Evolutionary conservation across 208 protist genomes (phyloP).

Genomic region (Leishmania lainsoni): DNA sequence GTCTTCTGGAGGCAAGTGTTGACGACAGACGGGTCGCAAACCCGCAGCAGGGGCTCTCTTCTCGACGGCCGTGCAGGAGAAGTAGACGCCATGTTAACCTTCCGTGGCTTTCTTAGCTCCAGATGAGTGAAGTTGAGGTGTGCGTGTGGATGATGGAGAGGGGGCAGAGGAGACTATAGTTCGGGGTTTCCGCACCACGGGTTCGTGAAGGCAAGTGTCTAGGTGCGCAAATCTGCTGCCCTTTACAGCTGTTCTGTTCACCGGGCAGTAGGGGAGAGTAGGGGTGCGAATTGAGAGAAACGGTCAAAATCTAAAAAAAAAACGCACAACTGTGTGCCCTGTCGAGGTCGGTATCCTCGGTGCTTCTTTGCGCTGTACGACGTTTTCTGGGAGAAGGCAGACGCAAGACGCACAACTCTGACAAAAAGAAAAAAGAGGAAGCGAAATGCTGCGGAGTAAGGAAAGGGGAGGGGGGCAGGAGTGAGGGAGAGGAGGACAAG

Average conservation of each 20-base stretch:
- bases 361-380: neutral
- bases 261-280: neutral
- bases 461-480: neutral
- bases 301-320: neutral
- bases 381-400: neutral
- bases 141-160: neutral
- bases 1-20: neutral
- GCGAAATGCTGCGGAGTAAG: neutral
- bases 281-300: neutral
- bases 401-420: neutral
- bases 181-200: neutral
- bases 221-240: neutral
- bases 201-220: neutral
- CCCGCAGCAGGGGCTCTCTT: constrained; percentile 12
- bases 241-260: neutral
- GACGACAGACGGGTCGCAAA: constrained; percentile 12
- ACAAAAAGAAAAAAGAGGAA: neutral
- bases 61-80: constrained; percentile 1
- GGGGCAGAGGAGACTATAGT: neutral
- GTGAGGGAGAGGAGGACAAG: neutral
- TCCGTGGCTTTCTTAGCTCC: neutral
- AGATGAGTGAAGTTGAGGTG: neutral
- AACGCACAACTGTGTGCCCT: neutral
- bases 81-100: neutral
- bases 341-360: neutral